Percentiles rank a stretch among this genome's conserved stretches.
These are phyloP conservation scores for Hirschfeldia incana DNA, from an alignment of 345 rosid genomes.

Conservation along the genomic window DNA sequence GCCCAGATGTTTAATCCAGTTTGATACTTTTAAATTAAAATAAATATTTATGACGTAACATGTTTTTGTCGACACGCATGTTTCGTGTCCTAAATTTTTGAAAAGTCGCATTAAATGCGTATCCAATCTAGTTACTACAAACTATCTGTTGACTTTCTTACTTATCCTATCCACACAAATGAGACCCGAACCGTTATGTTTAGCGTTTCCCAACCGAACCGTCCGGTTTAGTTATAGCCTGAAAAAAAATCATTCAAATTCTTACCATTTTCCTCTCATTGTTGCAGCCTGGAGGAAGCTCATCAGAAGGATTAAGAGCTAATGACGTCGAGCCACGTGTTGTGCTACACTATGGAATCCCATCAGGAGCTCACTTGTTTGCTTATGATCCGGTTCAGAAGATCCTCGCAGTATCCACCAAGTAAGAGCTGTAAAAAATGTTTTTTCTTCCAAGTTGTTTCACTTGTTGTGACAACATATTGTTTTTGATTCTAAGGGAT, in stretches of 20 bases:
- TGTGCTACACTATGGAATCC: conserved; percentile 81
- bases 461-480: not conserved
- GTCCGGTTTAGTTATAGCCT: not conserved
- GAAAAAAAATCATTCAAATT: not conserved
- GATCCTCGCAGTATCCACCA: conserved; percentile 72
- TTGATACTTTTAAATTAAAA: not conserved
- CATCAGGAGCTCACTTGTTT: conserved; percentile 62
- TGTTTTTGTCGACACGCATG: conserved; percentile 19
- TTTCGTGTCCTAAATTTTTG: conserved; percentile 25
- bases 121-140: not conserved
- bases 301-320: conserved; percentile 57
- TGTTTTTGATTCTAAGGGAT: conserved; percentile 50
- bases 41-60: conserved; percentile 3
- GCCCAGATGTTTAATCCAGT: conserved; percentile 25
- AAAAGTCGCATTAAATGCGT: conserved; percentile 9
- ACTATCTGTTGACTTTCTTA: conserved; percentile 15
- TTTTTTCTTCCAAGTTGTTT: not conserved
- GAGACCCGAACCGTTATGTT: conserved; percentile 4
- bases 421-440: conserved; percentile 39
- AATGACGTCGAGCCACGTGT: conserved; percentile 77
- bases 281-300: conserved; percentile 65
- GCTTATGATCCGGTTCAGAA: conserved; percentile 71
- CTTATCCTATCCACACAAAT: conserved; percentile 19
- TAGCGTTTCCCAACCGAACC: not conserved
- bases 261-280: not conserved